phyloP scores from a whole-genome alignment of 495 filamentous ascomycete genomes.

The Hypoxylon intermedium region DNA sequence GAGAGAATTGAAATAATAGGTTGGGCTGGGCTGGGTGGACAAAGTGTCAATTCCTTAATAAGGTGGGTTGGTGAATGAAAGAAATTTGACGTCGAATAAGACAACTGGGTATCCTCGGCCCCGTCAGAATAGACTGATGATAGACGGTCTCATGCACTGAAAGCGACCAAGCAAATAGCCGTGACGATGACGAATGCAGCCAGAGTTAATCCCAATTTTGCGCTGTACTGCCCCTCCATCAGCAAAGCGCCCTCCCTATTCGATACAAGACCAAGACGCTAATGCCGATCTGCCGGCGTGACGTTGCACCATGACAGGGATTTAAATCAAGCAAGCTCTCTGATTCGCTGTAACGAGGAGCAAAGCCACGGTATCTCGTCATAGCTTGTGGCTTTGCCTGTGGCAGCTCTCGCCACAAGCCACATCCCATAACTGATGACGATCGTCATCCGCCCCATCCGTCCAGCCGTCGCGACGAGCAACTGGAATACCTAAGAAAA shows the following conservation, averaged over 20 bases:
- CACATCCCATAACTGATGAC: conserved; percentile 24
- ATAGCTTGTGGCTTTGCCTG: conserved; percentile 19
- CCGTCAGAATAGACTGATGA: conserved; percentile 4
- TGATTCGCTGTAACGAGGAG: conserved; percentile 12
- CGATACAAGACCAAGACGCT: conserved; percentile 17
- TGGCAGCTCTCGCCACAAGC: conserved; percentile 9
- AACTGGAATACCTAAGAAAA: background rate
- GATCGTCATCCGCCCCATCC: conserved; percentile 38
- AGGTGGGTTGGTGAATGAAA: conserved; percentile 32
- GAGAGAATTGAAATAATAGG: conserved; percentile 28
- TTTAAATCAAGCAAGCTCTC: background rate
- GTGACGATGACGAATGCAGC: conserved; percentile 36
- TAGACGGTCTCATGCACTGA: conserved; percentile 5
- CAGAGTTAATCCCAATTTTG: conserved; percentile 15
- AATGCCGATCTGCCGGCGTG: conserved; percentile 32
- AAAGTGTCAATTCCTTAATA: conserved; percentile 1
- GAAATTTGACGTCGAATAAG: conserved; percentile 25
- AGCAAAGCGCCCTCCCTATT: conserved; percentile 24
- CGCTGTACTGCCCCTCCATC: conserved; percentile 21
- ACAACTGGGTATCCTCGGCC: background rate
- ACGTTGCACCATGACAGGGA: conserved; percentile 16
- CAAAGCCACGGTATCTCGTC: conserved; percentile 26
- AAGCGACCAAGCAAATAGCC: conserved; percentile 13
- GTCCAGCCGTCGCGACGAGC: conserved; percentile 9
- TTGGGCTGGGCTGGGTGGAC: conserved; percentile 9